phyloP scores from a whole-genome alignment of 331 rosid species.

The Dryas integrifolia region DNA sequence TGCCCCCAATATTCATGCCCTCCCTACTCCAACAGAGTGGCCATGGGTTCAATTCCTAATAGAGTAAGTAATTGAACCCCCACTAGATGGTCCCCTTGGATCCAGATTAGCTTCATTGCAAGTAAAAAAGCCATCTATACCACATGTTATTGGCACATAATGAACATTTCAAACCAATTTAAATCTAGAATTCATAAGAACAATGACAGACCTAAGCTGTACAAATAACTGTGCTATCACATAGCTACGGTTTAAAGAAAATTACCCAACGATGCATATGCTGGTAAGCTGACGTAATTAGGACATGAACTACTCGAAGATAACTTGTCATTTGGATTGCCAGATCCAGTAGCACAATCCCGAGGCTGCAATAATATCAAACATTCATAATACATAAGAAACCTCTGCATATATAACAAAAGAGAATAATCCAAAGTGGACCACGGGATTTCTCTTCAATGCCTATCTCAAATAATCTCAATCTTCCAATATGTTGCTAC shows the following conservation, averaged over 20 bases:
- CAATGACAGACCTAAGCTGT: background rate
- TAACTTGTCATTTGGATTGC: slow-evolving; percentile 35
- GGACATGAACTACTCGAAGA: slow-evolving; percentile 69
- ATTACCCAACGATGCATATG: slow-evolving; percentile 40
- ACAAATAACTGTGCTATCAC: slow-evolving; percentile 1
- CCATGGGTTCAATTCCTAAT: background rate
- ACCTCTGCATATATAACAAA: slow-evolving; percentile 16
- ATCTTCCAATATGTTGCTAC: background rate
- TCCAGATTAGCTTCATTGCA: background rate
- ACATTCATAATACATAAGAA: background rate
- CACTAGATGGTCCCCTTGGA: background rate
- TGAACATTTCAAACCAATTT: background rate
- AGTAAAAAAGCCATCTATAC: background rate
- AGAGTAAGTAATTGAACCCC: background rate
- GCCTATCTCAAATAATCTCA: background rate
- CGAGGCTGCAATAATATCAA: slow-evolving; percentile 63
- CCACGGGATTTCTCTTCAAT: background rate
- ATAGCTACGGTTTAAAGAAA: slow-evolving; percentile 17
- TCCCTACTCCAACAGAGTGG: background rate
- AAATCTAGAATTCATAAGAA: background rate
- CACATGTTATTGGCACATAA: background rate
- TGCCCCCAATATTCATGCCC: background rate
- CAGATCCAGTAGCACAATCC: slow-evolving; percentile 52
- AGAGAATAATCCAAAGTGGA: background rate
- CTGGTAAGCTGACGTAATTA: slow-evolving; percentile 63